Conservation (phyloP, 2,329 filamentous ascomycete species). For the Aspergillus novoparasiticus region DNA sequence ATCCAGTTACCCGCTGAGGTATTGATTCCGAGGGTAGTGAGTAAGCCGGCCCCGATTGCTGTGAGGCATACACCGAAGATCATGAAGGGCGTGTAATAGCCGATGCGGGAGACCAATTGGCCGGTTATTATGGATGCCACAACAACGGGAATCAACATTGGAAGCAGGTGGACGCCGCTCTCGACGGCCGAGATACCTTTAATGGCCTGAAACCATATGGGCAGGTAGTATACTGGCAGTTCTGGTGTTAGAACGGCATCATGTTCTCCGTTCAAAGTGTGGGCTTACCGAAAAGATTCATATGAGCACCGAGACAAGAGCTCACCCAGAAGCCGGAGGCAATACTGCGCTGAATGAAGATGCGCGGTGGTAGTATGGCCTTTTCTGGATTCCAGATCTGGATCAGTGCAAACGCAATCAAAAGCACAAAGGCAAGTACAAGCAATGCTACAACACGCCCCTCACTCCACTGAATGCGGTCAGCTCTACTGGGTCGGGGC, state of each 20-base stretch:
- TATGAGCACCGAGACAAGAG: constrained; percentile 11
- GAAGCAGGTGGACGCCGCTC: constrained; percentile 46
- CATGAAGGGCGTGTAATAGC: constrained; percentile 43
- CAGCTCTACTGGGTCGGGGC: not conserved
- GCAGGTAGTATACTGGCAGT: constrained; percentile 37
- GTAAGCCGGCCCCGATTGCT: constrained; percentile 43
- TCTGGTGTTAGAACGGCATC: not conserved
- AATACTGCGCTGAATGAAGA: constrained; percentile 25
- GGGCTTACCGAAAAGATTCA: not conserved
- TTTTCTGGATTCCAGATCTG: constrained; percentile 28
- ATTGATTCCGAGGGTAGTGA: constrained; percentile 41
- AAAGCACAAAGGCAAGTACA: constrained; percentile 25
- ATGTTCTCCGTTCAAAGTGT: not conserved
- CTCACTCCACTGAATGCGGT: constrained; percentile 30
- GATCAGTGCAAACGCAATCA: constrained; percentile 25
- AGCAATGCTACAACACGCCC: constrained; percentile 34
- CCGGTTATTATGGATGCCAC: constrained; percentile 37
- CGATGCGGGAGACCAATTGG: constrained; percentile 30
- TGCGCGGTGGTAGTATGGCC: constrained; percentile 33
- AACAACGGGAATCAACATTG: constrained; percentile 36
- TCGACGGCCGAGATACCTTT: constrained; percentile 45
- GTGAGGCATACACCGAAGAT: constrained; percentile 34
- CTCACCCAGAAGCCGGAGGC: constrained; percentile 5
- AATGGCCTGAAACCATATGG: constrained; percentile 53
- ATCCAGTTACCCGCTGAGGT: constrained; percentile 40